Evolutionary conservation across 768 basidiomycete species (phyloP), one percentile per base, ranked within the genome.

Genomic region (Trametes elegans): DNA sequence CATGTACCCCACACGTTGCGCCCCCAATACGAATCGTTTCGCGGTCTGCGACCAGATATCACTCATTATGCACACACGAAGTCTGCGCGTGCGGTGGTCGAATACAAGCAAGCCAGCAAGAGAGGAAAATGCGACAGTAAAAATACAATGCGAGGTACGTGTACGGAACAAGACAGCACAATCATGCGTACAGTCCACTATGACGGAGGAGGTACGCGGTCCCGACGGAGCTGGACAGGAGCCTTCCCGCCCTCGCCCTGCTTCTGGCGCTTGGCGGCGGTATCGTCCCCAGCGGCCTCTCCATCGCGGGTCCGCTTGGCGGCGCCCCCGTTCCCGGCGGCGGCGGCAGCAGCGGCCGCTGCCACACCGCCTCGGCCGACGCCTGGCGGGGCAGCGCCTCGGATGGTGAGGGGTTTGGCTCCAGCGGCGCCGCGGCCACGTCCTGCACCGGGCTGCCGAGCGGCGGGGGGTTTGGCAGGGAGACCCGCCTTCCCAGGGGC

Each of bases 191-290:
- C 16, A 7, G 24, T 51, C 36, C 47, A 53, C 35, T 48, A 57
- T 23, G 63, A 26, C 19, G 66, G 57, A 11, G 66, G 62, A 19
- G 56, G 49, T 14, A 65, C 62, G 27, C 67, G 64, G 50, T 66
- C 53, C 26, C 67, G 60, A 27, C 57, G 56, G 38, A 66, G 49
- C 29, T 52, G 53, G 7, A 66, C 71, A 4, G 76, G 52, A 8
- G 41, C 73, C 53, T 73, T 64, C 5, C 21, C 59, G 23, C 55
- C 61, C 29, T 77, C 75, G 39, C 81, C 79, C 43, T 82, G 81
- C 64, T 85, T 88, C 48, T 86, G 57, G 39, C 87, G 80, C 64
- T 89, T 88, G 0, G 80, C 83, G 28, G 88, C 71, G 9, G 84
- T 79, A 62, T 84, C 82, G 18, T 84, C 83, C 0, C 70, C 58